Percentiles rank a stretch among this genome's conserved stretches.
These are phyloP conservation scores for Rhodotorula sp. DNA, from an alignment of 1,284 basidiomycete genomes.

Conservation along the genomic window DNA sequence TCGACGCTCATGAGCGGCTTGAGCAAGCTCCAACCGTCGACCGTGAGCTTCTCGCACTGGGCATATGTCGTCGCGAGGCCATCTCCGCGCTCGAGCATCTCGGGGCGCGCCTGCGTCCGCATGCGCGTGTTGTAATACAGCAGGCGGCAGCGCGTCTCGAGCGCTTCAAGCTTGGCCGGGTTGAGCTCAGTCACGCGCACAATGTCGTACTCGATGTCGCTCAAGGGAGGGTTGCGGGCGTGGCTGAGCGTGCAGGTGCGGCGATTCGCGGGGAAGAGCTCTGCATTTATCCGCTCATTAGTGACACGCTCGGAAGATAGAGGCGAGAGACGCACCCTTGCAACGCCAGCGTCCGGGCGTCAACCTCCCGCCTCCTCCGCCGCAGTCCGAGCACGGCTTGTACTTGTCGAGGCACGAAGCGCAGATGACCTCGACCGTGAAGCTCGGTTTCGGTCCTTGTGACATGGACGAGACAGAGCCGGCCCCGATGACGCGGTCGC, in stretches of 20 bases:
- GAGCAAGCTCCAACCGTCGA: conserved; percentile 31
- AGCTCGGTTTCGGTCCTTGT: conserved; percentile 2
- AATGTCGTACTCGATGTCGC: conserved; percentile 28
- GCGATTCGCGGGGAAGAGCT: conserved; percentile 27
- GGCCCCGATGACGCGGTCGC: conserved; percentile 24
- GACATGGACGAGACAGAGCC: conserved; percentile 17
- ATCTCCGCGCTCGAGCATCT: conserved; percentile 30
- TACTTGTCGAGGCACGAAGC: conserved; percentile 19
- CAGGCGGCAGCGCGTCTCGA: conserved; percentile 19
- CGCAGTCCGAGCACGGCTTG: conserved; percentile 29
- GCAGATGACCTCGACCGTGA: conserved; percentile 34
- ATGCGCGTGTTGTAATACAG: conserved; percentile 22
- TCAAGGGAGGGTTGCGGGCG: conserved; percentile 23
- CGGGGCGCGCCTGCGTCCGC: conserved; percentile 20
- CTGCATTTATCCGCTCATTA: background rate
- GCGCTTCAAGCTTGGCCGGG: conserved; percentile 9
- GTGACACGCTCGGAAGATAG: background rate
- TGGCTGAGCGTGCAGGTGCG: conserved; percentile 29
- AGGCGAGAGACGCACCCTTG: conserved; percentile 12
- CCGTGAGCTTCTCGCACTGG: conserved; percentile 24
- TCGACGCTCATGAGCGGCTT: conserved; percentile 22
- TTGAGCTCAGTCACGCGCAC: conserved; percentile 17
- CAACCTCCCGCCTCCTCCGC: conserved; percentile 27
- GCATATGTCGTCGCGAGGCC: conserved; percentile 25
- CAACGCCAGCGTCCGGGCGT: conserved; percentile 33